phyloP scores from a whole-genome alignment of 306 rosid genomes.

The Vigna unguiculata region DNA sequence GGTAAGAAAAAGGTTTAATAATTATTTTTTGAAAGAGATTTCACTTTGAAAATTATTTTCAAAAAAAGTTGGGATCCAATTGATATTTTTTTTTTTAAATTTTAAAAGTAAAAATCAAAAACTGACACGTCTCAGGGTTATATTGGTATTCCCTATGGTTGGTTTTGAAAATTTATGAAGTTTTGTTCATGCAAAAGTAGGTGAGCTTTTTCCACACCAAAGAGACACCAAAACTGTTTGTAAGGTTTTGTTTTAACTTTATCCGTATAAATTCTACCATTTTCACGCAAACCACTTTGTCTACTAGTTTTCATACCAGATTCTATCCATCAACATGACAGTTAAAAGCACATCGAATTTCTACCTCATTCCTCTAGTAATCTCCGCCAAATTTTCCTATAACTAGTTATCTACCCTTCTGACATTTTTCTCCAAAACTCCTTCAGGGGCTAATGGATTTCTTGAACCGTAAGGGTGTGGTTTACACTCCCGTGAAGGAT shows the following conservation, averaged over 20 bases:
- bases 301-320: slow-evolving; percentile 40
- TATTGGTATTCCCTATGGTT: neutral
- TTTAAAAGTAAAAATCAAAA: no score
- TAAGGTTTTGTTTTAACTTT: slow-evolving; percentile 1
- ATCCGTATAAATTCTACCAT: neutral
- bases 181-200: slow-evolving; percentile 20
- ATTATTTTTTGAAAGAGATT: no score
- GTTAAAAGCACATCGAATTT: slow-evolving; percentile 27
- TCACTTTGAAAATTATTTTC: no score
- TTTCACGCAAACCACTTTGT: slow-evolving; percentile 15
- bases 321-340: slow-evolving; percentile 23
- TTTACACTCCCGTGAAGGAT: slow-evolving; percentile 63
- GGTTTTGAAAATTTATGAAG: neutral
- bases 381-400: slow-evolving; percentile 49
- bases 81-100: no score
- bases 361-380: slow-evolving; percentile 34
- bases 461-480: slow-evolving; percentile 50
- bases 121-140: no score
- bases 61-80: no score
- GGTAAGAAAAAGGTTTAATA: slow-evolving; percentile 2
- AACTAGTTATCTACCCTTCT: neutral
- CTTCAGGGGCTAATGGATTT: slow-evolving; percentile 50
- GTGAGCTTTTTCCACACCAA: slow-evolving; percentile 21
- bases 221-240: neutral
- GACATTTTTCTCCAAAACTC: neutral